Evolutionary conservation across 306 rosid species (phyloP).

Genomic region (Dalbergia cochinchinensis): DNA sequence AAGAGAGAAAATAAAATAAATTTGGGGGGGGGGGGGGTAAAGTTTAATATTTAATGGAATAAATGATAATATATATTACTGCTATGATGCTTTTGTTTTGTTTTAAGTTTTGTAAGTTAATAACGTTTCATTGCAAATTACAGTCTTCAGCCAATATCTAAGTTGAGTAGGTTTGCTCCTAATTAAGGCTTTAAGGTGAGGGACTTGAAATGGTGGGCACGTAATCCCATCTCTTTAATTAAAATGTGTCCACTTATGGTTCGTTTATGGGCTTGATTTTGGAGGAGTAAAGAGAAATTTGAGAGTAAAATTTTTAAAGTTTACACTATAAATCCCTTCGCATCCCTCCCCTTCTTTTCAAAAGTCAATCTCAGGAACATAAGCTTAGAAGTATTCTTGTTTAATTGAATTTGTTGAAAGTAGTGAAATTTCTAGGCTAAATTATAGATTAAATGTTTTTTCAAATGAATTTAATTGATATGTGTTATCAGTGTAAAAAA

Average conservation of each 20-base stretch:
- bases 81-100: not conserved
- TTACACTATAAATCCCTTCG: too few species aligned
- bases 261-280: too few species aligned
- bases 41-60: not conserved
- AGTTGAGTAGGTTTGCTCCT: conserved; percentile 3
- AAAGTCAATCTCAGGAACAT: too few species aligned
- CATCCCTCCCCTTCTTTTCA: too few species aligned
- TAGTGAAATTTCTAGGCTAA: not conserved
- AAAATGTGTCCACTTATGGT: not conserved
- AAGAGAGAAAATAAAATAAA: not conserved
- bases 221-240: too few species aligned
- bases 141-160: not conserved
- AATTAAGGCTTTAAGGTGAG: too few species aligned
- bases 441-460: too few species aligned
- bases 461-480: too few species aligned
- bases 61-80: conserved; percentile 2
- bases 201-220: too few species aligned
- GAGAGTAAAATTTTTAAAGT: too few species aligned
- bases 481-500: too few species aligned
- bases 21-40: conserved; percentile 8
- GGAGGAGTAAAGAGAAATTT: too few species aligned
- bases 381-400: not conserved
- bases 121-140: conserved; percentile 29
- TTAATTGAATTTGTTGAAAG: conserved; percentile 19
- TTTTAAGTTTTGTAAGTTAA: conserved; percentile 31